Conservation (phyloP, 2,329 filamentous ascomycete species). For the Dactylonectria macrodidyma region DNA sequence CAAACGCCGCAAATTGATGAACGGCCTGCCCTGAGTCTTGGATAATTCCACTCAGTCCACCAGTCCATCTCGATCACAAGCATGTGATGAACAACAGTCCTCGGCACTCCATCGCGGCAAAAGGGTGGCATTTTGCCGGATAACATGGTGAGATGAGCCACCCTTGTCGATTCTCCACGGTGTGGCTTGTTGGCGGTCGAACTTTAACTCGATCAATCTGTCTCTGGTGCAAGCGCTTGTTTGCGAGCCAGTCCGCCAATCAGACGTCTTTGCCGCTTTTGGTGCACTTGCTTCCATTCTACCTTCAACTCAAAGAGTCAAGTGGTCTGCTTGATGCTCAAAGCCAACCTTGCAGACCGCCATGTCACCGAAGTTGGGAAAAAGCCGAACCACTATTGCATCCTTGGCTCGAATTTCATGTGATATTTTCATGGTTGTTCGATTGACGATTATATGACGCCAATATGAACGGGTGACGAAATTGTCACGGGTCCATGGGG, state of each 20-base stretch:
- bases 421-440: conserved; percentile 22
- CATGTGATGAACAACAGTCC: conserved; percentile 21
- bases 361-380: background rate
- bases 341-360: conserved; percentile 1
- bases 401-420: conserved; percentile 12
- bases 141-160: conserved; percentile 6
- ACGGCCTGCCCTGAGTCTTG: conserved; percentile 4
- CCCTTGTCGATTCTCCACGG: conserved; percentile 14
- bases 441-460: conserved; percentile 21
- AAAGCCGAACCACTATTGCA: background rate
- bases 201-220: conserved; percentile 43
- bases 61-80: background rate
- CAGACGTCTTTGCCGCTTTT: conserved; percentile 29
- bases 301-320: conserved; percentile 19
- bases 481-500: conserved; percentile 14
- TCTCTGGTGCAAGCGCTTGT: conserved; percentile 31
- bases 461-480: conserved; percentile 18
- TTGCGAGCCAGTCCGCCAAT: conserved; percentile 38
- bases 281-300: conserved; percentile 18
- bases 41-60: background rate
- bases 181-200: conserved; percentile 36
- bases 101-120: conserved; percentile 23
- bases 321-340: background rate
- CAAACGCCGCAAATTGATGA: conserved; percentile 17
- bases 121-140: conserved; percentile 18